These are phyloP conservation scores for Lipomyces spencermartinsiae DNA, from an alignment of 805 yeast genomes.

Conservation along the genomic window DNA sequence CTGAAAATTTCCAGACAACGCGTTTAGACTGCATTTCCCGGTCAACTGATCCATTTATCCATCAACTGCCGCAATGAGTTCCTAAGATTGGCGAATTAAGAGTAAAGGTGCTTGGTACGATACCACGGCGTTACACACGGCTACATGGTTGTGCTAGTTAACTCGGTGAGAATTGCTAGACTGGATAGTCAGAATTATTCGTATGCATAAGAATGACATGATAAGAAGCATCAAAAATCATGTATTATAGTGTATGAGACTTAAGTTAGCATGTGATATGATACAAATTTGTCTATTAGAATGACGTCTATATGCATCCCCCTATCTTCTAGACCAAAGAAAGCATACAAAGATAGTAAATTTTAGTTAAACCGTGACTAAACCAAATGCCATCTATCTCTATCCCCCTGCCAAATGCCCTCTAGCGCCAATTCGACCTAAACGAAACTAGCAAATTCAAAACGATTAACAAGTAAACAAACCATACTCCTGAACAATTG, in stretches of 20 bases:
- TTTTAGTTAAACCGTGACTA: not conserved
- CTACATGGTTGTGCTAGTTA: not conserved
- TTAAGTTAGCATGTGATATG: not conserved
- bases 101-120: not conserved
- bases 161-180: not conserved
- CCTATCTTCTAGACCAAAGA: not conserved
- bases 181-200: not conserved
- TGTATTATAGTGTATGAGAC: not conserved
- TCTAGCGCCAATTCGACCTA: not conserved
- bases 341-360: not conserved
- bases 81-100: not conserved
- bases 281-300: not conserved
- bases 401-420: not conserved
- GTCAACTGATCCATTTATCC: not conserved
- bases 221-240: not conserved
- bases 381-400: not conserved
- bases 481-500: not conserved
- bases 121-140: not conserved
- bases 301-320: not conserved
- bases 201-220: too few species aligned
- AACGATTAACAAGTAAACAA: not conserved
- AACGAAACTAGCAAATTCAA: not conserved
- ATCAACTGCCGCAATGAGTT: not conserved
- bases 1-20: constrained; percentile 16
- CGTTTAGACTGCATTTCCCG: constrained; percentile 17